Conservation (phyloP, 2,329 filamentous ascomycete genomes). For the Rhynchosporium secalis region DNA sequence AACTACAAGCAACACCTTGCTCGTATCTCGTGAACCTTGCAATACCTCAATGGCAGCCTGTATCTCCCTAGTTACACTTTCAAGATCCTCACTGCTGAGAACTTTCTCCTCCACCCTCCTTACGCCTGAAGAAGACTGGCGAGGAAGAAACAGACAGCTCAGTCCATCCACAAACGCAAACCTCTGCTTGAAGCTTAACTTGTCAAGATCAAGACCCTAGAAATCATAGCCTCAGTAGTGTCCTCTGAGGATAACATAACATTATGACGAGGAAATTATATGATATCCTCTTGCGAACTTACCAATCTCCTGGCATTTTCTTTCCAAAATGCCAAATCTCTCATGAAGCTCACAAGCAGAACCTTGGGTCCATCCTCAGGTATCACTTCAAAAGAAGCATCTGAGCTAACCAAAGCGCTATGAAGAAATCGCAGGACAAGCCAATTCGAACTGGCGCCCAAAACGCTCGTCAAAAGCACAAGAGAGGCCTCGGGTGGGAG, state of each 20-base stretch:
- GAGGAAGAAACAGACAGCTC: slow-evolving; percentile 32
- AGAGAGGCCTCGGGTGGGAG: slow-evolving; percentile 60
- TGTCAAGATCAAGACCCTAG: slow-evolving; percentile 72
- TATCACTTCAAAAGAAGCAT: slow-evolving; percentile 37
- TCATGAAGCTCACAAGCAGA: slow-evolving; percentile 79
- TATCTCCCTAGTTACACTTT: slow-evolving; percentile 29
- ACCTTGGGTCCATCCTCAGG: slow-evolving; percentile 50
- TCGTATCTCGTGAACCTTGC: slow-evolving; percentile 16
- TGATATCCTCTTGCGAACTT: slow-evolving; percentile 34
- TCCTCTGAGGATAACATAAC: not conserved
- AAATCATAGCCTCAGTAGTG: slow-evolving; percentile 7
- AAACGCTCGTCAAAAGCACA: slow-evolving; percentile 66
- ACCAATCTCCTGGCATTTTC: slow-evolving; percentile 69
- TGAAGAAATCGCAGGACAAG: slow-evolving; percentile 58
- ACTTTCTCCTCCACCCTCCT: slow-evolving; percentile 20
- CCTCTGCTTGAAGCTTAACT: slow-evolving; percentile 54
- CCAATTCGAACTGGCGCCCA: slow-evolving; percentile 66
- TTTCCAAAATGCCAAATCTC: slow-evolving; percentile 77
- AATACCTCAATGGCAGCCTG: slow-evolving; percentile 25
- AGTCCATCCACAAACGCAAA: slow-evolving; percentile 75
- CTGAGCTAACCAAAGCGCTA: slow-evolving; percentile 28
- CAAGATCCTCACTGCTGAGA: slow-evolving; percentile 26
- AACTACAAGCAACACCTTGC: slow-evolving; percentile 58
- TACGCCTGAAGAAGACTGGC: slow-evolving; percentile 10
- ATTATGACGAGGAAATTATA: not conserved